Percentiles rank a stretch among this genome's conserved stretches.
Evolutionary conservation across 306 rosid genomes (phyloP).

Genomic region (Betula pendula): DNA sequence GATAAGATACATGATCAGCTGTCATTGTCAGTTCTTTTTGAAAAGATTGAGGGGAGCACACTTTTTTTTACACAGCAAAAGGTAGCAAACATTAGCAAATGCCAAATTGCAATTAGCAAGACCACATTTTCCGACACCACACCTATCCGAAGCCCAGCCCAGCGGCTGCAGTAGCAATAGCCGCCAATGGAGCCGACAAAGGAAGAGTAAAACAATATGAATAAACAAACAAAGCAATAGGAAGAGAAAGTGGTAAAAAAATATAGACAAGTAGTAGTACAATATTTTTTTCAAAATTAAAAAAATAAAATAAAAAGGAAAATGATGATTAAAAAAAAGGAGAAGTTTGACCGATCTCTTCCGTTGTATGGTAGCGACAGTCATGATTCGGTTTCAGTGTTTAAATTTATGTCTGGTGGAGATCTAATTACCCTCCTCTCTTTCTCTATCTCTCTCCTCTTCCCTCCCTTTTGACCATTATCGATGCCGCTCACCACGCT

Average conservation of each 20-base stretch:
- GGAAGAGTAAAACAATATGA: not conserved
- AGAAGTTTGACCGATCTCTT: constrained; percentile 47
- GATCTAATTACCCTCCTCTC: constrained; percentile 4
- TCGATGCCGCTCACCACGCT: constrained; percentile 43
- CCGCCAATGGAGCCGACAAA: constrained; percentile 30
- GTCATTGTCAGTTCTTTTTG: constrained; percentile 11
- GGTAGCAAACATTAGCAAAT: not conserved
- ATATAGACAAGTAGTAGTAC: not conserved
- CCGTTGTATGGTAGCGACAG: constrained; percentile 40
- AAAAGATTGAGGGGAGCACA: not conserved
- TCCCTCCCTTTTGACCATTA: constrained; percentile 24
- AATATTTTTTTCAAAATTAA: not conserved
- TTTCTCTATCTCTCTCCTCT: not conserved
- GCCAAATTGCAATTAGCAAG: not conserved
- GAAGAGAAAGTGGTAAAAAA: not conserved
- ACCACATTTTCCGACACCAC: not conserved
- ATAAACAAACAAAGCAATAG: not conserved
- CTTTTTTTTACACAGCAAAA: not conserved
- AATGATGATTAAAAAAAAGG: not conserved
- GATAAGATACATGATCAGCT: not conserved
- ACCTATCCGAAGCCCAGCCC: constrained; percentile 5
- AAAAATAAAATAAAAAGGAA: not conserved
- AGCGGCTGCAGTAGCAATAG: not conserved
- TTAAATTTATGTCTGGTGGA: constrained; percentile 20
- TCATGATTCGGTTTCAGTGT: constrained; percentile 38